Percentiles rank a stretch among this genome's conserved stretches.
These are phyloP conservation scores for Phytophthora hybrid DNA, from an alignment of 352 stramenopile genomes.

Conservation along the genomic window DNA sequence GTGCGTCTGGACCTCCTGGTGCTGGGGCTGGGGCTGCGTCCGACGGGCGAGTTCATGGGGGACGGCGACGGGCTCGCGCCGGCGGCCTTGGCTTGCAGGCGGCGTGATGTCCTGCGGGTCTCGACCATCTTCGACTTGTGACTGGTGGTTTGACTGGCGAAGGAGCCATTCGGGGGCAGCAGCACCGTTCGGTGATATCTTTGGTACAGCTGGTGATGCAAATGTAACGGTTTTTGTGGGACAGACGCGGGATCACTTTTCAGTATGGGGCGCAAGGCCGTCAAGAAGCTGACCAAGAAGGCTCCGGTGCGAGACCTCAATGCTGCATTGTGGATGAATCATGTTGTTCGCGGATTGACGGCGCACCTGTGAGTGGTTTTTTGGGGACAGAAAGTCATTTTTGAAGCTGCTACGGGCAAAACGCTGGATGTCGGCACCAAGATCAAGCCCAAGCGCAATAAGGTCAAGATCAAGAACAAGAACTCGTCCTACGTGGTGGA, in stretches of 20 bases:
- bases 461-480: constrained; percentile 42
- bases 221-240: not conserved
- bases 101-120: constrained; percentile 66
- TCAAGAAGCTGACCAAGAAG: constrained; percentile 47
- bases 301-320: constrained; percentile 35
- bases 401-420: constrained; percentile 30
- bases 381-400: constrained; percentile 39
- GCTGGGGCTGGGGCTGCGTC: not conserved
- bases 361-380: not conserved
- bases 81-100: constrained; percentile 61
- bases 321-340: not conserved
- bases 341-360: not conserved
- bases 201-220: no score
- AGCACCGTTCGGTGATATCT: not conserved
- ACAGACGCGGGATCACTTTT: not conserved
- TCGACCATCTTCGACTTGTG: constrained; percentile 55
- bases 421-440: constrained; percentile 25
- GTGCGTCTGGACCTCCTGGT: constrained; percentile 10
- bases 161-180: not conserved
- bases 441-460: not conserved
- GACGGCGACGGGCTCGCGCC: constrained; percentile 29
- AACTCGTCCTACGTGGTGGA: constrained; percentile 36
- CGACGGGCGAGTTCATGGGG: constrained; percentile 9
- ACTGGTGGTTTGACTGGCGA: constrained; percentile 30
- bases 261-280: constrained; percentile 31